Conservation (phyloP, 768 basidiomycete species). For the Pleurotus giganteus region DNA sequence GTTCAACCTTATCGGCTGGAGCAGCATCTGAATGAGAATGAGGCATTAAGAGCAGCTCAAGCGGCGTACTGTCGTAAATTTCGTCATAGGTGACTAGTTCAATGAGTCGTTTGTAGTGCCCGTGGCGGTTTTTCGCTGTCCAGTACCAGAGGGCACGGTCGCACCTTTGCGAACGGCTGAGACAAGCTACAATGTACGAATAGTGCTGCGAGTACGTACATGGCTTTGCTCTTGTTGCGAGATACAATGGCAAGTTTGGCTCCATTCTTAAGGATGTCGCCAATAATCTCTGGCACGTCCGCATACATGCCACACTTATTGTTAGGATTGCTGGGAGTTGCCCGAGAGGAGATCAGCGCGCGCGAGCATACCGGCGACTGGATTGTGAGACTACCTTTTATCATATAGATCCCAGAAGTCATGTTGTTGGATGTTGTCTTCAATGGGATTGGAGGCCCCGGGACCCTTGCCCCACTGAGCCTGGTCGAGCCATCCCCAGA, state of each 20-base stretch:
- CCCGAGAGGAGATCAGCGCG: too few relatives aligned
- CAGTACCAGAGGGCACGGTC: background rate
- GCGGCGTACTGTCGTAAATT: background rate
- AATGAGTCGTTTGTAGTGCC: background rate
- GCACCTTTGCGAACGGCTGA: background rate
- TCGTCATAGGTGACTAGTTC: background rate
- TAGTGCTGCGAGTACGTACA: background rate
- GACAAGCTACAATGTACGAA: too few relatives aligned
- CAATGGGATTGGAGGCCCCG: background rate
- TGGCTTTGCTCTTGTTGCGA: background rate
- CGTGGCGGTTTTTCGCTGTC: background rate
- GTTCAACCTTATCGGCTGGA: background rate
- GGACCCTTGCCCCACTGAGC: background rate
- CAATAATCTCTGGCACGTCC: background rate
- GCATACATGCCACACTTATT: background rate
- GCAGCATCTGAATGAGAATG: background rate
- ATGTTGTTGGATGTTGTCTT: background rate
- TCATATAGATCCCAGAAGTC: background rate
- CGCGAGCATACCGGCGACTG: too few relatives aligned
- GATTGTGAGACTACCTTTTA: background rate
- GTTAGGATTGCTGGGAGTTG: background rate
- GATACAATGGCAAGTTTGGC: background rate
- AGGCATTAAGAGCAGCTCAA: background rate
- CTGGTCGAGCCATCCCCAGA: background rate
- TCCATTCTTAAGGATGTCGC: background rate